Conservation (phyloP, 768 basidiomycete species). For the Rhodotorula toruloides region DNA sequence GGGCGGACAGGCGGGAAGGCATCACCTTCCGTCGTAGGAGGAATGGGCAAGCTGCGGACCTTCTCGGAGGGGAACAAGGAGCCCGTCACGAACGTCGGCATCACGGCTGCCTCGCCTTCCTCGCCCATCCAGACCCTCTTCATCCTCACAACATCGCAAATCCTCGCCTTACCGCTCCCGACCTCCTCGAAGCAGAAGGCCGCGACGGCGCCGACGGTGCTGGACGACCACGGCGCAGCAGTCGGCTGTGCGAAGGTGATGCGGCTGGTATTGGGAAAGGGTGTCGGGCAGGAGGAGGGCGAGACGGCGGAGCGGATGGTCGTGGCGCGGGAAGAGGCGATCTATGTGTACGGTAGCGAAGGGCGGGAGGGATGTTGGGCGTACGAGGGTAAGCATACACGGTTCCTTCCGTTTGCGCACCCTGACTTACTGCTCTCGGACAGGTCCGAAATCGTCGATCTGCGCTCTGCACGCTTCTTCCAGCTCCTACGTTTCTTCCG, state of each 20-base stretch:
- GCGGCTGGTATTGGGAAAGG: conserved; percentile 48
- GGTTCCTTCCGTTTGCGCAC: neutral
- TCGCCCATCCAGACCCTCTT: conserved; percentile 57
- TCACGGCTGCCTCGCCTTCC: conserved; percentile 56
- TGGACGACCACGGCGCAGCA: conserved; percentile 81
- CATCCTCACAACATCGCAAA: conserved; percentile 79
- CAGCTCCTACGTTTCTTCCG: conserved; percentile 5
- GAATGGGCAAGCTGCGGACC: conserved; percentile 77
- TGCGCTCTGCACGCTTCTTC: conserved; percentile 11
- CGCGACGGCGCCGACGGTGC: conserved; percentile 56
- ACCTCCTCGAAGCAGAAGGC: conserved; percentile 56
- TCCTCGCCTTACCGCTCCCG: conserved; percentile 52
- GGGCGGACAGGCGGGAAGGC: too few relatives aligned
- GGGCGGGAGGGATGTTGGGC: conserved; percentile 80
- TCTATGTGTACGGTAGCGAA: conserved; percentile 76
- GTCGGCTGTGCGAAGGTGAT: conserved; percentile 82
- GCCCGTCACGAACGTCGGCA: conserved; percentile 87
- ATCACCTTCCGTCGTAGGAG: too few relatives aligned
- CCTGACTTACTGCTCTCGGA: neutral
- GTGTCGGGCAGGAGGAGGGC: neutral
- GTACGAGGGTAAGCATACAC: conserved; percentile 74
- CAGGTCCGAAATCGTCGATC: conserved; percentile 40
- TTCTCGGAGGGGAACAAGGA: conserved; percentile 76
- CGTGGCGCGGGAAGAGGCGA: conserved; percentile 83
- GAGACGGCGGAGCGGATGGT: conserved; percentile 52